phyloP scores from a whole-genome alignment of 805 yeast genomes.

The Nakazawaea siamensis region DNA sequence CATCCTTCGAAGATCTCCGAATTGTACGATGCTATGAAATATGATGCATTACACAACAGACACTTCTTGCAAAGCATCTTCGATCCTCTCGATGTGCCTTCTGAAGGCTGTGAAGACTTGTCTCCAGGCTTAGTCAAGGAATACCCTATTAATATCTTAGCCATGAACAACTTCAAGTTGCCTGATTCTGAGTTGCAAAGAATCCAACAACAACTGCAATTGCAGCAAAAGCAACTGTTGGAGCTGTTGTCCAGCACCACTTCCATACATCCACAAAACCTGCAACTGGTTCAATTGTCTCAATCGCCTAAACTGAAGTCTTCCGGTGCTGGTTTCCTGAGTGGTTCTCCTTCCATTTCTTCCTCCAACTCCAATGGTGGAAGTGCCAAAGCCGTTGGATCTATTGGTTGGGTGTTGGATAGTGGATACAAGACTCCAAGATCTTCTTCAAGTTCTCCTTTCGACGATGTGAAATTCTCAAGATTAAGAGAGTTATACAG shows the following conservation, averaged over 20 bases:
- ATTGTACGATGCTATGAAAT: slow-evolving; percentile 96
- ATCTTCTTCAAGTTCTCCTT: slow-evolving; percentile 32
- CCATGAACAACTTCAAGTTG: slow-evolving; percentile 68
- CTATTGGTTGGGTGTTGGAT: slow-evolving; percentile 61
- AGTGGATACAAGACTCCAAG: slow-evolving; percentile 18
- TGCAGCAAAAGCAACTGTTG: slow-evolving; percentile 5
- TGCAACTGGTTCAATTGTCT: slow-evolving; percentile 8
- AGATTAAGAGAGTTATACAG: slow-evolving; percentile 82
- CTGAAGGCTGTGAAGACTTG: slow-evolving; percentile 32
- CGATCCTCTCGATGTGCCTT: slow-evolving; percentile 38
- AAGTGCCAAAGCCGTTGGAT: slow-evolving; percentile 40
- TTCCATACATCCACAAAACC: not conserved
- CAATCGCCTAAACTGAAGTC: slow-evolving; percentile 8
- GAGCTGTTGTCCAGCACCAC: not conserved
- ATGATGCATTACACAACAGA: slow-evolving; percentile 93
- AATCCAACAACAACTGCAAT: slow-evolving; percentile 18
- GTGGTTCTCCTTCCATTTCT: slow-evolving; percentile 14
- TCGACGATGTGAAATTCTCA: slow-evolving; percentile 74
- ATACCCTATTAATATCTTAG: slow-evolving; percentile 67
- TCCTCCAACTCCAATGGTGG: slow-evolving; percentile 4
- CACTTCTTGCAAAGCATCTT: slow-evolving; percentile 81
- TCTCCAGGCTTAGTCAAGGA: slow-evolving; percentile 55
- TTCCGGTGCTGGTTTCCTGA: not conserved
- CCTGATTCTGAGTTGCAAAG: slow-evolving; percentile 28
- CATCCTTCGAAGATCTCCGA: slow-evolving; percentile 97